Percentiles rank a stretch among this genome's conserved stretches.
phyloP scores from a whole-genome alignment of 225 moss, liverwort and hornwort species.

The Asterella californica region DNA sequence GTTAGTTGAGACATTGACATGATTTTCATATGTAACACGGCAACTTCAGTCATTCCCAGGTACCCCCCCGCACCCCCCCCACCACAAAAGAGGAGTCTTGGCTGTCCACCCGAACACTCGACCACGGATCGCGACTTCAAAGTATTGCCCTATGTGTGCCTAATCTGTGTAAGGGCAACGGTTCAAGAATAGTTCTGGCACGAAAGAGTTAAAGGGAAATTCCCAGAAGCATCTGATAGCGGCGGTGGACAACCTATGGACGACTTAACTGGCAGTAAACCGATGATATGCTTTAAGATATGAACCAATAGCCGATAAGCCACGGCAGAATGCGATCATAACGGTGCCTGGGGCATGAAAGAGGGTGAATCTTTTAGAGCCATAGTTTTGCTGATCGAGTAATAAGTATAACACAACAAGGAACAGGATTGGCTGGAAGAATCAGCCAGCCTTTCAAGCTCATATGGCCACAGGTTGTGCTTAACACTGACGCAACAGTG shows the following conservation, averaged over 20 bases:
- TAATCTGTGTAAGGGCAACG: neutral
- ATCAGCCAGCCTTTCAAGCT: neutral
- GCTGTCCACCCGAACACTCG: too few species aligned
- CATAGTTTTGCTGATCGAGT: neutral
- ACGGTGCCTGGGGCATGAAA: neutral
- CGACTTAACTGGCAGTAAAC: neutral
- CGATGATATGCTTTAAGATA: neutral
- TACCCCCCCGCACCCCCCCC: too few species aligned
- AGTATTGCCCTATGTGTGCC: too few species aligned
- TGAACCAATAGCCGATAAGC: neutral
- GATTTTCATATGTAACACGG: too few species aligned
- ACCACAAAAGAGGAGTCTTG: too few species aligned
- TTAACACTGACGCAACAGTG: neutral
- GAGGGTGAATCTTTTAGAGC: neutral
- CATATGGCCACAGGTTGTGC: neutral
- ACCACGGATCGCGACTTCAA: too few species aligned
- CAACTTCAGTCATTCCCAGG: too few species aligned
- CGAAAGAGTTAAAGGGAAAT: neutral
- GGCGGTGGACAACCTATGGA: neutral
- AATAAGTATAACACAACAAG: neutral
- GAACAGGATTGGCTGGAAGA: neutral
- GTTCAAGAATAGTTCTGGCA: neutral
- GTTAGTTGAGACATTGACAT: too few species aligned
- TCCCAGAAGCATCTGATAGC: neutral
- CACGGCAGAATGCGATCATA: neutral